Evolutionary conservation across 805 yeast genomes (phyloP), one percentile per base, ranked within the genome.

Genomic region (Candida ficus): DNA sequence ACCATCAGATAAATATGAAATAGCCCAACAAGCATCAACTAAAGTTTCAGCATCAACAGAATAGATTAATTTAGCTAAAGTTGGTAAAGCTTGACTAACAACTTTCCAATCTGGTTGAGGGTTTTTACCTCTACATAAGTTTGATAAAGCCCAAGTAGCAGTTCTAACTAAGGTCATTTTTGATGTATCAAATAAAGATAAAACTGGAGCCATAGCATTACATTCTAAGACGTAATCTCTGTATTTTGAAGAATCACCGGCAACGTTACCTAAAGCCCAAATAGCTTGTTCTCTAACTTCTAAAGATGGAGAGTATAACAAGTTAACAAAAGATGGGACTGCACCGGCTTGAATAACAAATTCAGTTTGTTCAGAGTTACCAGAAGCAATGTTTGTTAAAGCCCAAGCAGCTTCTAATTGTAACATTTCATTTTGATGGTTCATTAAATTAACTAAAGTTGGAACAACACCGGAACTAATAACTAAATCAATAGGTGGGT

Each of bases 391-490:
- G 62, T 93, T 93, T 37, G 99, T 93, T 53, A 93, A 75, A n/a
- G 98, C 98, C 99, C 99, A 93, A 8, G 99, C 97, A 11, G 98
- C 96, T 70, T 93, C 99, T 55, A 93, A 77, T 67, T 91, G 98
- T 54, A 93, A 73, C 73, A 85, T 78, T 56, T 86, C 89, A 4
- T 90, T 86, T 51, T 86, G 89, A 43, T 75, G 72, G 44, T 71
- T 68, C 89, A 93, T 83, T 54, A 90, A 88, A 53, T 76, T 80
- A 41, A 93, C 96, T 61, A 93, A 76, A 39, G 81, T 80, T 44
- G 97, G 95, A 39, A 93, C 93, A 26, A 91, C 96, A 34, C 98
- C 98, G 39, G 90, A 75, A 60, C 86, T 84, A 49, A 93, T 90
- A 27, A 93, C 98, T 45, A 84, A 68, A 64, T 89, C 95, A 54